Evolutionary conservation across 768 basidiomycete genomes (phyloP).

Genomic region (Tremella yokohamensis): DNA sequence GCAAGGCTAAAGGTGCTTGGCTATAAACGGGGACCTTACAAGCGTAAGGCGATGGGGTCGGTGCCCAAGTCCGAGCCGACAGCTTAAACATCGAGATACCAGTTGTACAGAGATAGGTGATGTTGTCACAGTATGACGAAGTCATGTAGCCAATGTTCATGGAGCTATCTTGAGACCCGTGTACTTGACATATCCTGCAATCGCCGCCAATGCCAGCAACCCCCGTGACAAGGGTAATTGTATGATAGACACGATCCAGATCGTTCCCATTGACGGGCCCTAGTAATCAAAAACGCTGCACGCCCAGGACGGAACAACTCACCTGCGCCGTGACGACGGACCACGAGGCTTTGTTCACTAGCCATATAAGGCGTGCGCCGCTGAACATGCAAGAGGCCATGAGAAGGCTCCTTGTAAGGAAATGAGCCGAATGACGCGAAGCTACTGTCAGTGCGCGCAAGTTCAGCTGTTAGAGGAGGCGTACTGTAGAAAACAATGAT

Average conservation of each 20-base stretch:
- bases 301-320: conserved; percentile 4
- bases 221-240: conserved; percentile 44
- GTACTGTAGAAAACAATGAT: conserved; percentile 42
- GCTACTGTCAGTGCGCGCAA: conserved; percentile 17
- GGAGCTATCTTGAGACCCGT: conserved; percentile 39
- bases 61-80: too few species aligned
- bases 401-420: conserved; percentile 18
- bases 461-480: conserved; percentile 2
- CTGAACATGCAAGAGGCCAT: conserved; percentile 32
- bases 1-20: not conserved
- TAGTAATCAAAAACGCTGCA: conserved; percentile 9
- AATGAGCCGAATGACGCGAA: conserved; percentile 35
- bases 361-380: conserved; percentile 45
- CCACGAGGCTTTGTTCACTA: conserved; percentile 48
- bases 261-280: conserved; percentile 48
- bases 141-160: conserved; percentile 12
- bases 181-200: conserved; percentile 39
- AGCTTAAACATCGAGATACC: too few species aligned
- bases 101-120: too few species aligned
- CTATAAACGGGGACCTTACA: not conserved
- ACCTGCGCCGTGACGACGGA: conserved; percentile 42
- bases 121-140: not conserved
- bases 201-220: conserved; percentile 26
- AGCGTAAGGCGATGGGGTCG: not conserved
- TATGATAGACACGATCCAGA: conserved; percentile 49